Evolutionary conservation across 202 grass and related monocot species (phyloP), one percentile per base, ranked within the genome.

Genomic region (Musa balbisiana): DNA sequence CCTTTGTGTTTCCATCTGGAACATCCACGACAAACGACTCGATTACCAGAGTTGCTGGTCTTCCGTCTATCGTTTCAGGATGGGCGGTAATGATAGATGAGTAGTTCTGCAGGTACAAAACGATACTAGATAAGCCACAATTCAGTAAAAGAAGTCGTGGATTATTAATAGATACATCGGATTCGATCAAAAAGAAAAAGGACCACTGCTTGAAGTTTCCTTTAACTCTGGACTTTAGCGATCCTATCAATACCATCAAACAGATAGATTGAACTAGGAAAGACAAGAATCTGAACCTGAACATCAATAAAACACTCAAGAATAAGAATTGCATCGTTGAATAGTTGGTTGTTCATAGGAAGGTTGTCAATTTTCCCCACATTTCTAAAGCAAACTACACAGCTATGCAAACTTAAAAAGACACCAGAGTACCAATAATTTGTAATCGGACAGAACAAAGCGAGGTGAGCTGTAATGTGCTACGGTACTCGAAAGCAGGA

Each of bases 21-120:
- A 96, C 81, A 25, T 96, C 92, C 52, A 96, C 92, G 1, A 91
- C 89, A 55, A 92, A 96, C 11, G 92, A 90, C 69, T 96, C 92
- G 33, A 96, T 89, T 74, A 90, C 92, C 72, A 96, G 85, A 6
- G 92, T 96, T 43, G 89, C 85, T 0, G 89, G 89, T 53, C 87
- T 67, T 33, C 87, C 83, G 22, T 96, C 92, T 20, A 96, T 88
- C 20, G 76, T 87, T 87, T 96, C 92, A 2, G 85, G 87, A 78
- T 96, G 92, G 52, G 92, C 89, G 14, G 92, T 92, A 51, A 96
- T 81, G 29, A 96, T 85, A 55, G 92, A 96, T 2, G 87, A 92
- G 79, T 96, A 96, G 82, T 96, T 96, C 92, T 96, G 89, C 11
- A 60, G 1, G 19, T 19, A 75, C 3, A 59, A 75, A 55, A 16